These are phyloP conservation scores for Lepidopterella palustris DNA, from an alignment of 495 filamentous ascomycete genomes.

Conservation along the genomic window DNA sequence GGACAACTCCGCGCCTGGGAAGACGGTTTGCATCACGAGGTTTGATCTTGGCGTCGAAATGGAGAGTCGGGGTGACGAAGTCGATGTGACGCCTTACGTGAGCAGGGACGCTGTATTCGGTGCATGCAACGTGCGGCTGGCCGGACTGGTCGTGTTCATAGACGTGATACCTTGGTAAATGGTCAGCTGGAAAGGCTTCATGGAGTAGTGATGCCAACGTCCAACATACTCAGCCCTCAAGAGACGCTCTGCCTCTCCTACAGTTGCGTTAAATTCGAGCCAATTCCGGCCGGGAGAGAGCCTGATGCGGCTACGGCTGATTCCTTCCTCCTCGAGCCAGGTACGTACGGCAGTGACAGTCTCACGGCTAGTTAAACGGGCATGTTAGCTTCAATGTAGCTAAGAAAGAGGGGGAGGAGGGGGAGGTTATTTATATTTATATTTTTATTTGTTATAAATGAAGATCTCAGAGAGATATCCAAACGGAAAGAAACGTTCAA, in stretches of 20 bases:
- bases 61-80: slow-evolving; percentile 32
- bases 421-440: too few relatives aligned
- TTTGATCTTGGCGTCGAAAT: slow-evolving; percentile 33
- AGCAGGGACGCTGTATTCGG: slow-evolving; percentile 29
- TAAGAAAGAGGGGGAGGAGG: too few relatives aligned
- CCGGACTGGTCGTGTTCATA: slow-evolving; percentile 45
- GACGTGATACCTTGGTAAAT: slow-evolving; percentile 18
- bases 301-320: neutral
- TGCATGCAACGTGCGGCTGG: slow-evolving; percentile 46
- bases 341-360: neutral
- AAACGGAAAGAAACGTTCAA: neutral
- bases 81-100: slow-evolving; percentile 34
- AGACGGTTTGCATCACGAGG: neutral
- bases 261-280: neutral
- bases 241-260: neutral
- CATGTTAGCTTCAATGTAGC: neutral
- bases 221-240: neutral
- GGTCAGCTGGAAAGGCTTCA: neutral
- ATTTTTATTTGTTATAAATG: neutral
- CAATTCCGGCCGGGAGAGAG: neutral
- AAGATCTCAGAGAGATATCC: neutral
- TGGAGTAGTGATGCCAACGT: neutral
- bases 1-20: neutral
- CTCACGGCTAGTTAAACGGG: neutral
- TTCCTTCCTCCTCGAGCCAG: neutral